phyloP scores from a whole-genome alignment of 2,329 filamentous ascomycete species.

The Pyricularia sp. region DNA sequence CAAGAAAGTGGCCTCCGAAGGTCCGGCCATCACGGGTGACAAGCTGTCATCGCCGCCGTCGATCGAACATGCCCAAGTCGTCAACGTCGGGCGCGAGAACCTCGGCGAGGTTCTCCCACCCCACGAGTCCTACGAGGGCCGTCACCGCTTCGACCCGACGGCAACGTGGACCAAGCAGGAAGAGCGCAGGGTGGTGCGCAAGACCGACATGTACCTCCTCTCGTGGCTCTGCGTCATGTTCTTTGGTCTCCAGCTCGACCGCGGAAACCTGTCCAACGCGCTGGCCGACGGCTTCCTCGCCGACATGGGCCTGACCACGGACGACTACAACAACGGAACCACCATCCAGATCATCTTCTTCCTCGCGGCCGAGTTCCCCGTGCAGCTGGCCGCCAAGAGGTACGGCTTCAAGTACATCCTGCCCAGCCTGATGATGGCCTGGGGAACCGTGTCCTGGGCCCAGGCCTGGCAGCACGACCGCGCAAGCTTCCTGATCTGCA shows the following conservation, averaged over 20 bases:
- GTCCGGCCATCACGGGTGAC: neutral
- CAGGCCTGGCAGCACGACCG: constrained; percentile 7
- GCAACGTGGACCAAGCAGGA: constrained; percentile 45
- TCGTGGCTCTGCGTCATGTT: constrained; percentile 38
- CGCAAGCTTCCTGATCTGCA: constrained; percentile 16
- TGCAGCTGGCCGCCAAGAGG: constrained; percentile 45
- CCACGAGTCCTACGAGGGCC: constrained; percentile 27
- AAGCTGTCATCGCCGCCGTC: constrained; percentile 8
- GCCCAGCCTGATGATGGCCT: constrained; percentile 18
- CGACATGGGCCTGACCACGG: constrained; percentile 36
- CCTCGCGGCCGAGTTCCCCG: constrained; percentile 46
- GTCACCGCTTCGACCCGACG: constrained; percentile 29
- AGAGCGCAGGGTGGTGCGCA: constrained; percentile 45
- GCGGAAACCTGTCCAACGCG: constrained; percentile 54
- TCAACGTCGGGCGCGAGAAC: constrained; percentile 27
- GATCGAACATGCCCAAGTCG: constrained; percentile 14
- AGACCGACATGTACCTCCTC: constrained; percentile 34
- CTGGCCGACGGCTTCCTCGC: constrained; percentile 51
- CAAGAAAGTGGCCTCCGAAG: neutral
- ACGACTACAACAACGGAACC: constrained; percentile 49
- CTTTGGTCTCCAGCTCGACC: constrained; percentile 54
- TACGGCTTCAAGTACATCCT: constrained; percentile 19
- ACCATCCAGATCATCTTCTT: constrained; percentile 47
- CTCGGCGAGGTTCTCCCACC: constrained; percentile 22
- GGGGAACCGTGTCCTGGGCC: constrained; percentile 15